Evolutionary conservation across 2,329 filamentous ascomycete species (phyloP), one percentile per base, ranked within the genome.

Genomic region (Colletotrichum sojae): DNA sequence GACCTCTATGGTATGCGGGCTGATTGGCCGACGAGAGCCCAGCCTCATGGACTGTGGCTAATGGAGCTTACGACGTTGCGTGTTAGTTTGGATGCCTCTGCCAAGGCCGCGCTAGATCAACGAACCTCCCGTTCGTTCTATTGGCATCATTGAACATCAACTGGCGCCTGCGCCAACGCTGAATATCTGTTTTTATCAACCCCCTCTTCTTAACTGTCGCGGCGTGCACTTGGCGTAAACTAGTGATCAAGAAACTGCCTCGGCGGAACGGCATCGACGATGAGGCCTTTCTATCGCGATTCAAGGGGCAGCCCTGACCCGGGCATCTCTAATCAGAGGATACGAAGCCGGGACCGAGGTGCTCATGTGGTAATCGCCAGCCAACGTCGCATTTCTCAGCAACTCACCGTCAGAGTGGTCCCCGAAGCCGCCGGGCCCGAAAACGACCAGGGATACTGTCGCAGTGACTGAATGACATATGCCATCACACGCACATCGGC

Each of bases 161-260:
- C 51, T 53, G 43, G 56, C 51, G 62, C 45, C 22, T 36, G 39
- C 49, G 62, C 51, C 43, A 59, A 20, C 18, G 56, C 52, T 46
- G 25, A 40, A 40, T 45, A 46, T 46, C 15, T 20, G 59, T 36
- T 31, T 27, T 20, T 49, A 52, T 25, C 43, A 12, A 63, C 65
- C 61, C 61, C 62, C 62, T 66, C 62, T 18, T 69, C 54, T 66
- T 60, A 45, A 51, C 45, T 46, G 67, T 69, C 62, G 55, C 67
- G 36, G 43, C 22, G 27, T 48, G 3, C n/a, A 39, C 43, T 66
- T 69, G 66, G 66, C 62, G 36, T 39, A 13, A 27, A 54, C 39
- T 40, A 39, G 8, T 18, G 27, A 48, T 25, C 20, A 5, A 25
- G 20, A 46, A 52, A 51, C 55, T 52, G 55, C 31, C 51, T 55